Evolutionary conservation across 345 rosid species (phyloP).

Genomic region (Ricinus communis): DNA sequence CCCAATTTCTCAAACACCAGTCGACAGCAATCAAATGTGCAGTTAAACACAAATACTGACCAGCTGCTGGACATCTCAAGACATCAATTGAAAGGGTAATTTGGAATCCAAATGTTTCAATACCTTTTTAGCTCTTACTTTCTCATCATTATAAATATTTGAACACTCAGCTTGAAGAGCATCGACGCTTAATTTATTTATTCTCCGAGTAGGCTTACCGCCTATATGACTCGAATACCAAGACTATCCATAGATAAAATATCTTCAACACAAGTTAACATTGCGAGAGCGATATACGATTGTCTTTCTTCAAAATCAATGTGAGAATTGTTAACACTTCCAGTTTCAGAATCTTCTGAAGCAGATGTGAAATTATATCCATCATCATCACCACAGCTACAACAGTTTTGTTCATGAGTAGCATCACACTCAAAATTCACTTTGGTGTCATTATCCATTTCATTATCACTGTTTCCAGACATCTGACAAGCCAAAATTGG

Average conservation of each 20-base stretch:
- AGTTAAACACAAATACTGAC: neutral
- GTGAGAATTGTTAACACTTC: neutral
- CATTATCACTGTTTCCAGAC: no score
- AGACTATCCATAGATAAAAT: neutral
- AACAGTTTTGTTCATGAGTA: neutral
- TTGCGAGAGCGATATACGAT: neutral
- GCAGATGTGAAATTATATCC: no score
- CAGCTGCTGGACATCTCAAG: neutral
- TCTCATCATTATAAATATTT: neutral
- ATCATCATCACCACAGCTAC: neutral
- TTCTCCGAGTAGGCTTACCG: neutral
- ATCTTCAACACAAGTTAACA: neutral
- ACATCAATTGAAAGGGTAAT: constrained; percentile 1
- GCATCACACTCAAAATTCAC: neutral
- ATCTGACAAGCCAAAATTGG: no score
- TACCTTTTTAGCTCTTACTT: neutral
- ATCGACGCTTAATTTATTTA: neutral
- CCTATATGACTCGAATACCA: neutral
- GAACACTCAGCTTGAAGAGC: neutral
- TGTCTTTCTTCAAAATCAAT: neutral
- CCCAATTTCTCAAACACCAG: neutral
- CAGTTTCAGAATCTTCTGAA: neutral
- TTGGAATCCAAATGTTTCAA: neutral
- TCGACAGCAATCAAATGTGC: constrained; percentile 1
- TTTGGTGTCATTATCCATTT: neutral